Conservation (phyloP, 1,139 yeast species). For the Kluyveromyces sp. region DNA sequence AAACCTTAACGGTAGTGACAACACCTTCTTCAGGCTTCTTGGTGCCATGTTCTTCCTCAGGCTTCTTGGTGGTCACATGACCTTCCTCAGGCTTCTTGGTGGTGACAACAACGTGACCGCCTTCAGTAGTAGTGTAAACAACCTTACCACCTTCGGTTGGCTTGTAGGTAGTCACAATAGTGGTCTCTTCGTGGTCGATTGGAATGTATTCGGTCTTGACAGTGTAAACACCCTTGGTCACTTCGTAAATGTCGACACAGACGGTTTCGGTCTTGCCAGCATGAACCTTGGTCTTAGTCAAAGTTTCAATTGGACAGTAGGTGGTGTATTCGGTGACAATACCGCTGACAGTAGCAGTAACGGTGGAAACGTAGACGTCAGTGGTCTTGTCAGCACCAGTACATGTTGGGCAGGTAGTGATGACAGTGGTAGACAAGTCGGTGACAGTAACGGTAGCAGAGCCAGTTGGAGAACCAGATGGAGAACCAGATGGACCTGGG, state of each 20-base stretch:
- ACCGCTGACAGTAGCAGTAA: slow-evolving; percentile 13
- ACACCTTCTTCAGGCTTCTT: too few species aligned
- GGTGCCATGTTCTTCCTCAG: too few species aligned
- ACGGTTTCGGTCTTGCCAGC: slow-evolving; percentile 11
- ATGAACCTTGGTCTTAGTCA: slow-evolving; percentile 2
- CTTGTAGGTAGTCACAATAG: not conserved
- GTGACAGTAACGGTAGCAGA: slow-evolving; percentile 9
- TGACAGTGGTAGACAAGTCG: slow-evolving; percentile 14
- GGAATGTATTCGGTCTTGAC: slow-evolving; percentile 12
- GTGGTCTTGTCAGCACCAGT: slow-evolving; percentile 10
- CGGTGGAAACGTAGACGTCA: slow-evolving; percentile 16
- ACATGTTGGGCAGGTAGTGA: slow-evolving; percentile 16
- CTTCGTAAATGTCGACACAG: slow-evolving; percentile 8
- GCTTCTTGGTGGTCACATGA: too few species aligned
- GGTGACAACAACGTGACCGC: too few species aligned
- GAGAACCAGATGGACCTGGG: slow-evolving; percentile 5
- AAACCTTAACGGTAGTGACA: not conserved
- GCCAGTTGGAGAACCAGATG: slow-evolving; percentile 7
- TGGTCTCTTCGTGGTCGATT: slow-evolving; percentile 2
- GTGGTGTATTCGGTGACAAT: slow-evolving; percentile 16
- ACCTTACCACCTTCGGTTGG: not conserved
- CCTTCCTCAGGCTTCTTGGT: too few species aligned
- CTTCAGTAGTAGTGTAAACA: too few species aligned
- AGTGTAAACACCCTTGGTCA: slow-evolving; percentile 9
- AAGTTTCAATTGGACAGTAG: slow-evolving; percentile 15